phyloP scores from a whole-genome alignment of 2,329 filamentous ascomycete species.

The Trichophyton benhamiae region DNA sequence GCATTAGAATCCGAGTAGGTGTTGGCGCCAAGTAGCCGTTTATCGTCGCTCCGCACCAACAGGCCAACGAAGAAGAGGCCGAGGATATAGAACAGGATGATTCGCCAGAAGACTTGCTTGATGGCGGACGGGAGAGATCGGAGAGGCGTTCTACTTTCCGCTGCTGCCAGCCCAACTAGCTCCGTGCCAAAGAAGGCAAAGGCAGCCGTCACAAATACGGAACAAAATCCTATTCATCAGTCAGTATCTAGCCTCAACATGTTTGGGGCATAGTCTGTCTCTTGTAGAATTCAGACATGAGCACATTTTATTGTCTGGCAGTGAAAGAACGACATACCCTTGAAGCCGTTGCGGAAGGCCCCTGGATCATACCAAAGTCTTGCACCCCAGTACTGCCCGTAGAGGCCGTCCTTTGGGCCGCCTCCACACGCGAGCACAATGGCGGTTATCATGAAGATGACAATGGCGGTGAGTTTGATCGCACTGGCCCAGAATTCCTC shows the following conservation, averaged over 20 bases:
- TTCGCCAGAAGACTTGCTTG: conserved; percentile 42
- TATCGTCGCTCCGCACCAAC: conserved; percentile 36
- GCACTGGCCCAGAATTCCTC: conserved; percentile 72
- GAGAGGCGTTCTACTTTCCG: conserved; percentile 42
- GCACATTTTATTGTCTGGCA: no score
- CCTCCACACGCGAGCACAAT: conserved; percentile 47
- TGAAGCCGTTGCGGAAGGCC: conserved; percentile 53
- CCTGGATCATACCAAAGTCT: conserved; percentile 57
- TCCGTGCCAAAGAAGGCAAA: conserved; percentile 33
- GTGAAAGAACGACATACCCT: conserved; percentile 11
- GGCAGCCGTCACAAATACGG: conserved; percentile 32
- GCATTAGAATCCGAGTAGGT: conserved; percentile 28
- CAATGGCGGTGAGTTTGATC: conserved; percentile 67
- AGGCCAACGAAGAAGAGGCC: conserved; percentile 47
- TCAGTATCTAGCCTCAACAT: neutral
- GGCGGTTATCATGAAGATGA: conserved; percentile 76
- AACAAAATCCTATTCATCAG: conserved; percentile 44
- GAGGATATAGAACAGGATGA: conserved; percentile 46
- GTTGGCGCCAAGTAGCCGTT: conserved; percentile 29
- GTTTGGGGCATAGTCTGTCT: neutral
- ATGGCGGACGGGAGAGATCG: conserved; percentile 43
- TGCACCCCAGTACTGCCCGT: conserved; percentile 40
- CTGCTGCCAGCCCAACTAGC: conserved; percentile 43
- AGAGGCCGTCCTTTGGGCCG: conserved; percentile 26
- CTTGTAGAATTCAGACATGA: no score